phyloP scores from a whole-genome alignment of 1,284 basidiomycete genomes.

The Phylloporus sp. region DNA sequence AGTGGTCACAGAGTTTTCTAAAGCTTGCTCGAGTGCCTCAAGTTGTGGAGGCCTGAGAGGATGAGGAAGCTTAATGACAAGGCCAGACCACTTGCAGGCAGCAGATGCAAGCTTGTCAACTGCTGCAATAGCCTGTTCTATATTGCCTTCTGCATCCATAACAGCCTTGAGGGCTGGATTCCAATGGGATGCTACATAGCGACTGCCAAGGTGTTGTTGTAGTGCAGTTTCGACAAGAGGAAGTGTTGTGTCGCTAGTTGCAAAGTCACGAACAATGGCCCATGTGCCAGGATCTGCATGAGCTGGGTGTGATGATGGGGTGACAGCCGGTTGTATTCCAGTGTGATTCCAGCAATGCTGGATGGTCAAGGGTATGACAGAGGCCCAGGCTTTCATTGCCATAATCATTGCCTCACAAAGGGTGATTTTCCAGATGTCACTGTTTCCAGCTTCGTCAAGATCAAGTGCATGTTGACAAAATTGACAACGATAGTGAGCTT shows the following conservation, averaged over 20 bases:
- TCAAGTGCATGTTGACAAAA: not conserved
- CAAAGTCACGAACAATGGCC: not conserved
- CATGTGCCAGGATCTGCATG: not conserved
- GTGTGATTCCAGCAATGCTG: not conserved
- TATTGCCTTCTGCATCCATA: not conserved
- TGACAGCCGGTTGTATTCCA: not conserved
- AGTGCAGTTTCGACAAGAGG: not conserved
- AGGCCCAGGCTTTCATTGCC: not conserved
- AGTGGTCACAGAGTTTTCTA: not conserved
- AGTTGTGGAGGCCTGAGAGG: not conserved
- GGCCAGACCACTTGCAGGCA: not conserved
- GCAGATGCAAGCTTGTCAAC: not conserved
- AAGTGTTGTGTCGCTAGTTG: not conserved
- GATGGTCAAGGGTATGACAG: not conserved
- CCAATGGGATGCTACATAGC: not conserved
- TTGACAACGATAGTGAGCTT: not conserved
- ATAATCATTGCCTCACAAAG: not conserved
- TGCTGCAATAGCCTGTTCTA: not conserved
- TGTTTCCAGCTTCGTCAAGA: not conserved
- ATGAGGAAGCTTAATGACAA: not conserved
- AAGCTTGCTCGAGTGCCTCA: not conserved
- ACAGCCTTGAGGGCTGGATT: not conserved
- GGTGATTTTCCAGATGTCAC: not conserved
- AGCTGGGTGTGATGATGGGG: not conserved
- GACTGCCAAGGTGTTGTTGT: not conserved